phyloP scores from a whole-genome alignment of 2,329 filamentous ascomycete species.

The Hymenoscyphus infarciens region DNA sequence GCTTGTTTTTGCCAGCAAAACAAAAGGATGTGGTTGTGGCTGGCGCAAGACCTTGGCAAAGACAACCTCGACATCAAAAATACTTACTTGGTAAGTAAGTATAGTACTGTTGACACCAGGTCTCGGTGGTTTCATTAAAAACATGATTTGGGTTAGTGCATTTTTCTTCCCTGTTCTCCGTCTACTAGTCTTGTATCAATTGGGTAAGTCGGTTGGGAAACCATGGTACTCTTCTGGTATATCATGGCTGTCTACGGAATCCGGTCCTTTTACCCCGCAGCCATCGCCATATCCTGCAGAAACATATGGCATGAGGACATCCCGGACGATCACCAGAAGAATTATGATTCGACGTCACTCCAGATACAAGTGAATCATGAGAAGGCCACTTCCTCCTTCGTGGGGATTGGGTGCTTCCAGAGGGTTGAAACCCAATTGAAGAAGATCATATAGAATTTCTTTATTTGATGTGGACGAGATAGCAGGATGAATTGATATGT shows the following conservation, averaged over 20 bases:
- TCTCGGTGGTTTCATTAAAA: background rate
- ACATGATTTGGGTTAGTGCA: background rate
- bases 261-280: background rate
- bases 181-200: background rate
- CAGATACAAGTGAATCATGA: too few relatives aligned
- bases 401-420: too few relatives aligned
- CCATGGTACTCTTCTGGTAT: background rate
- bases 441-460: background rate
- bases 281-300: background rate
- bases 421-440: background rate
- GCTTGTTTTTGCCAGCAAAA: conserved; percentile 10
- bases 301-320: background rate
- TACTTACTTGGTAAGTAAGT: background rate
- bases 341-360: background rate
- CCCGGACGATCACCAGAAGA: background rate
- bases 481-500: background rate
- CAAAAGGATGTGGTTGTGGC: background rate
- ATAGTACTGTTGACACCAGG: too few relatives aligned
- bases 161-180: background rate
- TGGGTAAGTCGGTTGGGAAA: background rate
- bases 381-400: too few relatives aligned
- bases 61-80: background rate
- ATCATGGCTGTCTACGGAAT: background rate
- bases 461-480: background rate
- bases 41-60: background rate